Conservation (phyloP, 148 eudicot genomes). For the Chenopodium quinoa region DNA sequence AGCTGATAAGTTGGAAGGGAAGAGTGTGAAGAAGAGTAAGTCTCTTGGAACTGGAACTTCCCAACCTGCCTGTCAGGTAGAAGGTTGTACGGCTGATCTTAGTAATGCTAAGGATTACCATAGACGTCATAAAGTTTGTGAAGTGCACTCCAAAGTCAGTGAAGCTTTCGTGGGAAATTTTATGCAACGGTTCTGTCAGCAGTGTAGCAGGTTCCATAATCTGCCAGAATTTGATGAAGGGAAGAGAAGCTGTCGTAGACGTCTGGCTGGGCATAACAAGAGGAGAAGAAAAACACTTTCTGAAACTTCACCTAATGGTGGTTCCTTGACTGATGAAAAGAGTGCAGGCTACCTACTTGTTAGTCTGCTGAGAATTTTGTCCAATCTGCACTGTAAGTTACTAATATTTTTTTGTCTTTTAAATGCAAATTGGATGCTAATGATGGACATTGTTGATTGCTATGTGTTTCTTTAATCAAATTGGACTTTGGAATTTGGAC, state of each 20-base stretch:
- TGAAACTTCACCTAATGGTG: slow-evolving; percentile 48
- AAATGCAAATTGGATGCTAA: neutral
- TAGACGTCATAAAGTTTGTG: slow-evolving; percentile 90
- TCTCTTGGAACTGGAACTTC: slow-evolving; percentile 42
- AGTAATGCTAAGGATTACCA: slow-evolving; percentile 80
- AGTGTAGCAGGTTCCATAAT: slow-evolving; percentile 97
- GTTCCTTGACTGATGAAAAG: slow-evolving; percentile 52
- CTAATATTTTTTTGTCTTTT: neutral
- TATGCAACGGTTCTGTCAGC: slow-evolving; percentile 93
- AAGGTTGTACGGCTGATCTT: slow-evolving; percentile 77
- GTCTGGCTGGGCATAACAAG: slow-evolving; percentile 89
- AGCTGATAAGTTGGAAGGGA: slow-evolving; percentile 45
- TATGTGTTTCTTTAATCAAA: neutral
- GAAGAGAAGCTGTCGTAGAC: slow-evolving; percentile 93
- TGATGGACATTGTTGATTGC: neutral
- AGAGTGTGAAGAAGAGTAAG: slow-evolving; percentile 67
- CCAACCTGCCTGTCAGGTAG: slow-evolving; percentile 78
- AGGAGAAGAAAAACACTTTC: slow-evolving; percentile 84
- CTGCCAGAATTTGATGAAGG: slow-evolving; percentile 97
- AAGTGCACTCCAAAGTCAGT: slow-evolving; percentile 75
- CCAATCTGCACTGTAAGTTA: slow-evolving; percentile 70
- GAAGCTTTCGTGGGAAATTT: slow-evolving; percentile 63
- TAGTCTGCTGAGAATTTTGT: slow-evolving; percentile 65
- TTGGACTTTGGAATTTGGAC: neutral
- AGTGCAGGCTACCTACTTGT: slow-evolving; percentile 55